Evolutionary conservation across 306 rosid species (phyloP).

Genomic region (Corylus heterophylla): DNA sequence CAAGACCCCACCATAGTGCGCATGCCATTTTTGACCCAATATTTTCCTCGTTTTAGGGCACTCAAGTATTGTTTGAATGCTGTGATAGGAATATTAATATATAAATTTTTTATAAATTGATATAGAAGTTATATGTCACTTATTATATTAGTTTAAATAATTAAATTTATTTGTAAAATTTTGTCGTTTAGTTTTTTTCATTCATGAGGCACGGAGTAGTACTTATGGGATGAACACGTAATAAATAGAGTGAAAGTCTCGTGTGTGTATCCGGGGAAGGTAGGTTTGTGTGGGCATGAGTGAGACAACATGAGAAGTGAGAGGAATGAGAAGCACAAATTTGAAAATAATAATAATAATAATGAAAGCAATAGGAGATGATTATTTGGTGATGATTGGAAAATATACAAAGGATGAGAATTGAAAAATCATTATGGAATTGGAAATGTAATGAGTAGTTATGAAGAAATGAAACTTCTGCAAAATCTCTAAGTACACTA

Average conservation of each 20-base stretch:
- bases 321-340: background rate
- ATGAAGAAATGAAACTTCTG: background rate
- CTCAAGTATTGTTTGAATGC: background rate
- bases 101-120: no score
- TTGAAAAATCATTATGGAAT: background rate
- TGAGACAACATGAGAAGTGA: background rate
- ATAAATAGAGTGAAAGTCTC: background rate
- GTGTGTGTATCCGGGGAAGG: background rate
- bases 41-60: background rate
- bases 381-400: constrained; percentile 10
- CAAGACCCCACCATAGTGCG: background rate
- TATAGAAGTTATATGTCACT: no score
- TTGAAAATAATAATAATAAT: background rate
- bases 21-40: background rate
- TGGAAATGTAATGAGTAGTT: background rate
- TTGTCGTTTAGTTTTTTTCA: no score
- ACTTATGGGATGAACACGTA: no score
- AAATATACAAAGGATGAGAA: background rate
- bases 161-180: no score
- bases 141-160: no score
- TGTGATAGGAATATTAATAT: no score
- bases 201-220: no score
- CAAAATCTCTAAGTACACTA: background rate
- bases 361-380: background rate
- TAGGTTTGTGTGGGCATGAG: background rate